phyloP scores from a whole-genome alignment of 192 early-diverging fungal genomes.

The Coemansia sp. region DNA sequence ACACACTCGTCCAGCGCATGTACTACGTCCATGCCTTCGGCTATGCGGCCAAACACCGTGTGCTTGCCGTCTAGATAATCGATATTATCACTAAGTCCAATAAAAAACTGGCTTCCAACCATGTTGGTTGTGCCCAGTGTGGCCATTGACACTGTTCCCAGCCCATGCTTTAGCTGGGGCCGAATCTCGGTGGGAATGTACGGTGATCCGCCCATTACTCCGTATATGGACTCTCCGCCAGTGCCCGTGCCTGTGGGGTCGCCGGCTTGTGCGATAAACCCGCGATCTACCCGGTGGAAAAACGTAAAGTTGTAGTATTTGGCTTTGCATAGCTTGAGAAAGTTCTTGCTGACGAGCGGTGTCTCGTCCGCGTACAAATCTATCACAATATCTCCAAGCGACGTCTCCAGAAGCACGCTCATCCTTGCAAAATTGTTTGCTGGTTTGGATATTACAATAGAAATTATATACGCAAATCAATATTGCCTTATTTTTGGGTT shows the following conservation, averaged over 20 bases:
- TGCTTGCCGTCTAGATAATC: slow-evolving; percentile 82
- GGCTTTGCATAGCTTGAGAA: slow-evolving; percentile 80
- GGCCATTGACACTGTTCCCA: slow-evolving; percentile 90
- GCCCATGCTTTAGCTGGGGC: slow-evolving; percentile 69
- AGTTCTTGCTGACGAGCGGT: slow-evolving; percentile 85
- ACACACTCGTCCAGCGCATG: slow-evolving; percentile 73
- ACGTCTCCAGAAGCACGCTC: slow-evolving; percentile 86
- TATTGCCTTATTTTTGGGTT: too few relatives aligned
- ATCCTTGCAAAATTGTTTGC: slow-evolving; percentile 23
- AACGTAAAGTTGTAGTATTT: slow-evolving; percentile 81
- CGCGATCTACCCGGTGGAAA: slow-evolving; percentile 78
- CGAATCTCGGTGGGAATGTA: slow-evolving; percentile 71
- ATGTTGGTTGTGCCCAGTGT: slow-evolving; percentile 43
- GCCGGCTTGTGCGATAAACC: slow-evolving; percentile 95
- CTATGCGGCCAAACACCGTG: slow-evolving; percentile 88
- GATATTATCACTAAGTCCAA: slow-evolving; percentile 63
- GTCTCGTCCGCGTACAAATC: slow-evolving; percentile 50
- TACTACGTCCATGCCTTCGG: slow-evolving; percentile 85
- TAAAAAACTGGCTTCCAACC: slow-evolving; percentile 66
- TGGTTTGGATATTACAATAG: too few relatives aligned
- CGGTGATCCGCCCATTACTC: slow-evolving; percentile 55
- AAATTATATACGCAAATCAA: too few relatives aligned
- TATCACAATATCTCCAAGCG: slow-evolving; percentile 55
- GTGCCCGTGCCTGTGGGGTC: slow-evolving; percentile 93
- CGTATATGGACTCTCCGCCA: slow-evolving; percentile 75